Base-by-base conservation (phyloP, 768 basidiomycete genomes). In the Termitomyces sp. region DNA sequence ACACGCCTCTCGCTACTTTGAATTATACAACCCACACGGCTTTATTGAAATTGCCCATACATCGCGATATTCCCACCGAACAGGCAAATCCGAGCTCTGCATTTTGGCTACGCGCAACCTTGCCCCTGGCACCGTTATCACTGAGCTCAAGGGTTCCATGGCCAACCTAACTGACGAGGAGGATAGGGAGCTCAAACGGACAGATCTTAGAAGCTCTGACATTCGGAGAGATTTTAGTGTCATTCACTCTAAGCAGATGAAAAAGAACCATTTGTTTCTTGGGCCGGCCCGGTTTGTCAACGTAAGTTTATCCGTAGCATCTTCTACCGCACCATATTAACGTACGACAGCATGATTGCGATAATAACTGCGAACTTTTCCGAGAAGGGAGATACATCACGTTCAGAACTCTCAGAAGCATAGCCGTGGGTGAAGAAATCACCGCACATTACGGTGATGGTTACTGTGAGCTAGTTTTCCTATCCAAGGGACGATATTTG, bases 211-310 rank as follows among this genome's bases (percentile, higher is more conserved):
- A 55, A 87, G 89, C 65, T 79, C 80, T 41, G 89, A 91, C 66
- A 91, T 91, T 63, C 84, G 92, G 60, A 79, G 90, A 66, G 92
- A 94, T 70, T 94, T 94, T 69, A 93, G 90, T 70, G 92, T 94
- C 67, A 93, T 94, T 55, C 91, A 93, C 72, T 93, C 91, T 36
- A 90, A 88, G 67, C 89, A 91, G 71, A 88, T 91, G 82, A 93
- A 93, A 78, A 91, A 91, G 74, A 94, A 92, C 67, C 91, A 93
- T 75, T 78, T 94, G 68, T 93, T 94, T 76, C 77, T 94, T 69
- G 92, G 92, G 11, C 93, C 92, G 53, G 93, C 92, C 74, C 88
- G 92, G 68, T 94, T 94, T 75, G 92, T 94, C 61, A 94, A 94
- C 70, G 92, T 93, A 73, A 81, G 89, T 66, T 55, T 60, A 59